Conservation (phyloP, 805 yeast species). For the Wickerhamiella occidentalis region DNA sequence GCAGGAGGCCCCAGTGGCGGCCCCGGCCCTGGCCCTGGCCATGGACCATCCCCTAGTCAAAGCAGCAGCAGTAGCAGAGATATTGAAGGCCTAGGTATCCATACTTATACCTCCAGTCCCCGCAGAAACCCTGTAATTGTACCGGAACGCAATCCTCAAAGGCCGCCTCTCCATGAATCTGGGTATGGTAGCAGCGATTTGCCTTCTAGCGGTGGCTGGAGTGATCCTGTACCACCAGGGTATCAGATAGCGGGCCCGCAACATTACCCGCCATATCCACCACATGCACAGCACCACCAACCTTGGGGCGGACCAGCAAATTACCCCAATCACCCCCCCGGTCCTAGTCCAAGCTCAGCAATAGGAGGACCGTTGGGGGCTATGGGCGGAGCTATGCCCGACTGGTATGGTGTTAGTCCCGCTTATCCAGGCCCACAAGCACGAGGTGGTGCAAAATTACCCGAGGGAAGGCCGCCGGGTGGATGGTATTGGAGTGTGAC, state of each 20-base stretch:
- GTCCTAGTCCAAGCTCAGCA: not conserved
- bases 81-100: constrained; percentile 1
- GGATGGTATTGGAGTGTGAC: constrained; percentile 19
- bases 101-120: not conserved
- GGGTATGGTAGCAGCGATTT: not conserved
- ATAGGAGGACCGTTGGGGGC: not conserved
- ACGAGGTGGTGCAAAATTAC: not conserved
- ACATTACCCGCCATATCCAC: not conserved
- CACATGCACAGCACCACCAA: not conserved
- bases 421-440: not conserved
- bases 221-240: not conserved
- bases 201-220: not conserved
- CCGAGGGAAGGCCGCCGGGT: constrained; percentile 17
- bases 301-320: not conserved
- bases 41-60: not conserved
- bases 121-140: not conserved
- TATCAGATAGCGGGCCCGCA: not conserved
- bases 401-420: not conserved
- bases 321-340: not conserved
- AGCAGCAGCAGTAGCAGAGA: not conserved
- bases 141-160: not conserved
- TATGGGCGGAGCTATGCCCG: not conserved
- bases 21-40: not conserved
- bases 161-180: not conserved
- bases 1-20: not conserved